Percentiles rank a stretch among this genome's conserved stretches.
Evolutionary conservation across 495 filamentous ascomycete genomes (phyloP).

Genomic region (Penicillium paxilli): DNA sequence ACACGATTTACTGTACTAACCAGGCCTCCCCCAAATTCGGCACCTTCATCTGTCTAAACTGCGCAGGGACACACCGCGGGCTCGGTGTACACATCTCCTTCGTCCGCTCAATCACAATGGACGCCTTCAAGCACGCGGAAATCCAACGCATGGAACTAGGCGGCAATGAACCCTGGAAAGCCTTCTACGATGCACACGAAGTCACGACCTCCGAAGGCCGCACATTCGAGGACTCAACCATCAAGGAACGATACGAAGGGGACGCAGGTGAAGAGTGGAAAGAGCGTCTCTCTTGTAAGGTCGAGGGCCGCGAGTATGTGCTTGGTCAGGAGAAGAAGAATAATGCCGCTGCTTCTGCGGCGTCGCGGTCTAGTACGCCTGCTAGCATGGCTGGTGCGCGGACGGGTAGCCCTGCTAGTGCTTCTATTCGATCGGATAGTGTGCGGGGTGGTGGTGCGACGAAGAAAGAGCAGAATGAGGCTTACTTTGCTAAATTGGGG

Average conservation of each 20-base stretch:
- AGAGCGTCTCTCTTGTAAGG: conserved; percentile 80
- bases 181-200: conserved; percentile 75
- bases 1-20: background rate
- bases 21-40: conserved; percentile 72
- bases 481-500: conserved; percentile 85
- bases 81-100: conserved; percentile 98
- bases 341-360: conserved; percentile 13
- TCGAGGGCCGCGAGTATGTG: conserved; percentile 81
- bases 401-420: conserved; percentile 33
- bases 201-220: conserved; percentile 57
- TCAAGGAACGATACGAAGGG: conserved; percentile 83
- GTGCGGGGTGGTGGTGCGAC: conserved; percentile 23
- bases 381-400: conserved; percentile 16
- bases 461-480: conserved; percentile 72
- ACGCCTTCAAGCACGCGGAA: conserved; percentile 88
- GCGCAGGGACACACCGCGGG: conserved; percentile 91
- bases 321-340: conserved; percentile 55
- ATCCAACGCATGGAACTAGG: conserved; percentile 84
- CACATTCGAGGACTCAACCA: conserved; percentile 71
- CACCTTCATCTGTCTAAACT: conserved; percentile 95
- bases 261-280: conserved; percentile 95
- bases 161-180: conserved; percentile 81
- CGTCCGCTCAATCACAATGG: conserved; percentile 94
- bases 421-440: conserved; percentile 21
- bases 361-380: conserved; percentile 37